Evolutionary conservation across 164 flowering plant genomes (phyloP).

Genomic region (Cinnamomum micranthum): DNA sequence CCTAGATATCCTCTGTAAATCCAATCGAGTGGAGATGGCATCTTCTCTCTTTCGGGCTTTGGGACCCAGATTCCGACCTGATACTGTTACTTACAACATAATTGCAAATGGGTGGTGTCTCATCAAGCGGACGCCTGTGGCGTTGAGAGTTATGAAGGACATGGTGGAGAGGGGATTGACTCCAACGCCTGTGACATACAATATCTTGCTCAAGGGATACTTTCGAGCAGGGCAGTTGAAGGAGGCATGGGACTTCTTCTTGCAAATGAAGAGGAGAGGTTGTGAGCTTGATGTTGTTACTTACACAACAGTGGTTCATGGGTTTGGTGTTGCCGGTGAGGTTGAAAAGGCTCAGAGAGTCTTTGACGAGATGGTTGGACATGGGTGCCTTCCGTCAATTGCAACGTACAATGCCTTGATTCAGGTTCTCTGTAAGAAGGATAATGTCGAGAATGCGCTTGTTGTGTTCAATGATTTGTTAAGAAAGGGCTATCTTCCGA

Average conservation of each 20-base stretch:
- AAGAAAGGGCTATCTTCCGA: slow-evolving; percentile 72
- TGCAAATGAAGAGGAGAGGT: slow-evolving; percentile 78
- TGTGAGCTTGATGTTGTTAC: slow-evolving; percentile 68
- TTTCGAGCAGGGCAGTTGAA: slow-evolving; percentile 65
- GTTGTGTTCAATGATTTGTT: slow-evolving; percentile 69
- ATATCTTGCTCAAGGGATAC: slow-evolving; percentile 75
- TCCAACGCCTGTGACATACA: slow-evolving; percentile 60
- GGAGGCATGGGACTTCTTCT: slow-evolving; percentile 76
- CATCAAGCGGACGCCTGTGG: slow-evolving; percentile 57
- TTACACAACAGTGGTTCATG: slow-evolving; percentile 86
- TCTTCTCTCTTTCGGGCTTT: slow-evolving; percentile 49
- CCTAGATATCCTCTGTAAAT: slow-evolving; percentile 70
- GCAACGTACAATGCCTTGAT: slow-evolving; percentile 86
- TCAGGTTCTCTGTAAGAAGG: slow-evolving; percentile 87
- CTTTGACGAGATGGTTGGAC: slow-evolving; percentile 57
- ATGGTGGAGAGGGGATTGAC: slow-evolving; percentile 75
- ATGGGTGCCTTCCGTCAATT: slow-evolving; percentile 76
- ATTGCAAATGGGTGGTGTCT: slow-evolving; percentile 89
- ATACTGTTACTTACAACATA: slow-evolving; percentile 65
- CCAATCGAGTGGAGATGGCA: slow-evolving; percentile 67
- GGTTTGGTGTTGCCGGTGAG: slow-evolving; percentile 75
- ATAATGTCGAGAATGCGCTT: slow-evolving; percentile 64
- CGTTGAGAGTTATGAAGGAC: slow-evolving; percentile 68
- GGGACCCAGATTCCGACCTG: slow-evolving; percentile 54
- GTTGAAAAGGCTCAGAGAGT: slow-evolving; percentile 57